Evolutionary conservation across 2,329 filamentous ascomycete genomes (phyloP), one percentile per base, ranked within the genome.

Genomic region (Chalara sp.): DNA sequence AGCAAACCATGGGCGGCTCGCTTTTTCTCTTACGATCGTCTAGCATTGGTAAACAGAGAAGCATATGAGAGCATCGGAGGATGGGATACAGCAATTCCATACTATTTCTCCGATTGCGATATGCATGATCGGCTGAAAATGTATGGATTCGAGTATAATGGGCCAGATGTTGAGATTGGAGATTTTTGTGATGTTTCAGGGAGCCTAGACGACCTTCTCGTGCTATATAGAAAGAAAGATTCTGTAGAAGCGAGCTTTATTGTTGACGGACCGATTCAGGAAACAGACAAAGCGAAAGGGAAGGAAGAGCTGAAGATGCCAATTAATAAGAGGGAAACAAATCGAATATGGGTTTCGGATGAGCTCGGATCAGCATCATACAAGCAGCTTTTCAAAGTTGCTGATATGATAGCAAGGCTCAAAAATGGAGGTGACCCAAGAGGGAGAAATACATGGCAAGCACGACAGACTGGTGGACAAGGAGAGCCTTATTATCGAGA

Each of bases 81-180:
- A 0, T 81, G 78, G 77, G 79, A 81, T 57, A 72, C 73, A 1
- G 65, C 76, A 48, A 79, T 82, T 30, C 73, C 76, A 0, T 80
- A 74, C 57, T 80, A 80, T 61, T 69, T 73, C 48, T 76, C 72
- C 31, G 77, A 81, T 57, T 81, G 76, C 63, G 76, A 37, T 37
- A 72, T 76, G 66, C 73, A 78, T 57, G 63, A 65, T 10, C 67
- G 75, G 4, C 56, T 77, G 31, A 51, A 53, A 10, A 76, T 76
- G 72, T 62, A 61, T n/a, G 68, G 69, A 6, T 72, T 72, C 67
- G 21, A 21, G 21, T 21, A 21, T 21, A 68, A 64, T 13, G 69
- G 68, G 53, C 54, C 56, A 6, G 68, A 72, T 39, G 64, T 56
- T 2, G 63, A 61, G 12, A 67, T 66, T 11, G 73, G 70, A 28